Evolutionary conservation across 495 filamentous ascomycete species (phyloP), one percentile per base, ranked within the genome.

Genomic region (Talaromyces thailandensis): DNA sequence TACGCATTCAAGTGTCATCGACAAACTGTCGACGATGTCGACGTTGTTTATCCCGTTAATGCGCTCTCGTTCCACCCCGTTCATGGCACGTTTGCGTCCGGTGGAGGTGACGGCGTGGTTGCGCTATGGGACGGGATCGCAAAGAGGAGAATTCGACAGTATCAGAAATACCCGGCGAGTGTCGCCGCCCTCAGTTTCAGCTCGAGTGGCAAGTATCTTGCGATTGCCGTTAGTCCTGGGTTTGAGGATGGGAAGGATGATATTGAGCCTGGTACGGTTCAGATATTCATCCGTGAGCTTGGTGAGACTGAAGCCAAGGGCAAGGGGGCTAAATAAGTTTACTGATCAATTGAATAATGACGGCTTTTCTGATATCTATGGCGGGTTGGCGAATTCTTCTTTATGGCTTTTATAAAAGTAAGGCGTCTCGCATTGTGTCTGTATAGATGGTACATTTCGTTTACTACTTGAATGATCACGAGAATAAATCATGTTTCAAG

Each of bases 1-100:
- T 98, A 97, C 78, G 94, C 94, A 9, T 98, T 98, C 81, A 98
- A 98, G 71, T 98, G 94, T 75, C 94, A 98, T 75, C 86, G 94
- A 11, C 88, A 94, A 72, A 75, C 75, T 1, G 75, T 76, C 2
- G 85, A 90, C 52, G 88, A 87, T 29, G 78, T 86, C 7, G 94
- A 98, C 70, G 81, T 97, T 9, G 91, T 98, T 7, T 98, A 94
- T 69, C 94, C 94, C 0, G 93, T 98, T 66, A 95, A 98, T 73
- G 88, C 93, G 12, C 82, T 98, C 0, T 84, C 91, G 0, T 98
- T 96, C 75, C 93, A 98, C 76, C 93, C 94, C 1, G 73, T 90
- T 4, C 85, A 91, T 67, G 93, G 93, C 25, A 96, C 93, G 0
- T 97, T 98, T 73, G 94, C 93, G 0, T 90, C 86, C 7, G 94